These are phyloP conservation scores for Eucalyptus pauciflora DNA, from an alignment of 345 rosid genomes.

Conservation along the genomic window DNA sequence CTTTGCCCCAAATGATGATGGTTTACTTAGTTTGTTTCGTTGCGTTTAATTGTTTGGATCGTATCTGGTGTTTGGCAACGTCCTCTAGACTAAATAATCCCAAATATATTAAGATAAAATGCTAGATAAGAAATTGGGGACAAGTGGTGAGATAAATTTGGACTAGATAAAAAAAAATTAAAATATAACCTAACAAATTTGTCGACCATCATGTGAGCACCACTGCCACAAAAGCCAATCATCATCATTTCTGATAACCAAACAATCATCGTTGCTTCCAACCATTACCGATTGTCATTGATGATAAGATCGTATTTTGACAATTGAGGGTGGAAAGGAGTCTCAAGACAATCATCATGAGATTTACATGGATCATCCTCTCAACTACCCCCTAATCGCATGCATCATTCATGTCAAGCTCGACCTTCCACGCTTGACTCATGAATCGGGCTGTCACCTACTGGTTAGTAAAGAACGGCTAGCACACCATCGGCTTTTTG, in stretches of 20 bases:
- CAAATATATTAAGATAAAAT: rapidly evolving
- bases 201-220: rapidly evolving
- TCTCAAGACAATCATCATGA: neutral
- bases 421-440: neutral
- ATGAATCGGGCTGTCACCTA: neutral
- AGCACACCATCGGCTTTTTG: too few species aligned
- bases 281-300: neutral
- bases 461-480: neutral
- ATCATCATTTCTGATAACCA: neutral
- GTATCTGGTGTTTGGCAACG: rapidly evolving
- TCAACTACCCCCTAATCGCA: neutral
- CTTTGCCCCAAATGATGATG: too few species aligned
- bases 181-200: too few species aligned
- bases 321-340: neutral
- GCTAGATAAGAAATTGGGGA: neutral
- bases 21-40: too few species aligned
- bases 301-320: too few species aligned
- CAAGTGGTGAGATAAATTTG: too few species aligned
- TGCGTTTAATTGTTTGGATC: too few species aligned
- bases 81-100: neutral
- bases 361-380: neutral
- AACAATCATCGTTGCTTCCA: neutral
- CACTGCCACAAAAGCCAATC: neutral
- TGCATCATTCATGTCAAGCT: too few species aligned
- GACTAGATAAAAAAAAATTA: too few species aligned